Evolutionary conservation across 2,329 filamentous ascomycete species (phyloP), one percentile per base, ranked within the genome.

Genomic region (Hypoxylon sp.): DNA sequence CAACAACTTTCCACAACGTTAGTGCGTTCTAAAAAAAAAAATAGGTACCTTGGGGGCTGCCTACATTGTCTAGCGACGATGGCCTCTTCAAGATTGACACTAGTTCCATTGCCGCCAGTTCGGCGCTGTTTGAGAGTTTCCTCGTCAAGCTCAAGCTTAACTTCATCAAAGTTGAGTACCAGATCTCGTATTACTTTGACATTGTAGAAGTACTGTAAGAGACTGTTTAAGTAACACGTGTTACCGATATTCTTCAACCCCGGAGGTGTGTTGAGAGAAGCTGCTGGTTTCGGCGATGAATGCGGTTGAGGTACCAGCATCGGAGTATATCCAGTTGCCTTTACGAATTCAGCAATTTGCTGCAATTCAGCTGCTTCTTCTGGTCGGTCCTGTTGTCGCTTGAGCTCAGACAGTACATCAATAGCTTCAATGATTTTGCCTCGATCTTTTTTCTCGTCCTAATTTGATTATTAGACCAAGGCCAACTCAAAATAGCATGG

Each of bases 211-310:
- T 97, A 98, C 75, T 99, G 96, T 9, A 99, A 85, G 53, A 99
- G 87, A 80, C 95, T 98, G 83, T 99, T 99, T 60, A 99, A 86
- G 76, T 99, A 99, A 79, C 96, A 99, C 0, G 97, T 99, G 76
- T 99, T 99, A 65, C 96, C 94, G 63, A 98, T 97, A 74, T 98
- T 99, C 70, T 90, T 88, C 5, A 98, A 86, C 0, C 96, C 96
- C 22, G 97, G 92, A 0, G 96, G 96, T 79, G 93, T 90, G 31
- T 87, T 83, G 51, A 81, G 74, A 61, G 83, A 75, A 13, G 77
- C 75, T 2, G 74, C 61, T 48, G 67, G 53, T 24, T 65, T 66
- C 39, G 64, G 42, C 19, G 54, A 42, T 17, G 61, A 33, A 14
- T 53, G 62, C n/a, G 60, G 55, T 42, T 70, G 61, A 58, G 76